Conservation (phyloP, 441 rosid genomes). For the Gossypium lobatum region DNA sequence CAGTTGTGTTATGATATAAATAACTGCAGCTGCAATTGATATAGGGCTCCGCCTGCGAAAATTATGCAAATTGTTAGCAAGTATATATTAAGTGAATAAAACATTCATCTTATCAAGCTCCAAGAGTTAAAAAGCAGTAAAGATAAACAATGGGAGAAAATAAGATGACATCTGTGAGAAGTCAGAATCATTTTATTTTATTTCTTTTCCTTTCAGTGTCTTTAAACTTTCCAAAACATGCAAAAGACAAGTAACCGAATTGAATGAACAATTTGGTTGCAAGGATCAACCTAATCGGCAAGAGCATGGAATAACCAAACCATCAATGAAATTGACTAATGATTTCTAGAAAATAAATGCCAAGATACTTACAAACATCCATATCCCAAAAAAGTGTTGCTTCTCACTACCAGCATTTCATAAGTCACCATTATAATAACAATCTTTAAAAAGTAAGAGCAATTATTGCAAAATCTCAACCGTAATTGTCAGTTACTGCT, state of each 20-base stretch:
- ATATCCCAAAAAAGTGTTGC: not conserved
- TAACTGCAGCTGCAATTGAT: slow-evolving; percentile 92
- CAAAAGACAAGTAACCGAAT: not conserved
- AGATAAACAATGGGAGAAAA: not conserved
- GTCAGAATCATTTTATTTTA: not conserved
- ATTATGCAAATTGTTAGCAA: not conserved
- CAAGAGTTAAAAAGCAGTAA: not conserved
- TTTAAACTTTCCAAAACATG: not conserved
- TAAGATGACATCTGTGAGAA: not conserved
- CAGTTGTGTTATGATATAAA: slow-evolving; percentile 84
- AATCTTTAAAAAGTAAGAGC: not conserved
- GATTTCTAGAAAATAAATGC: not conserved
- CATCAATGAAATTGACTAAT: not conserved
- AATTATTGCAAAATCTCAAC: not conserved
- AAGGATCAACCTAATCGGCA: not conserved
- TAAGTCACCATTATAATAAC: not conserved
- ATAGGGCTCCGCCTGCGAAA: slow-evolving; percentile 90
- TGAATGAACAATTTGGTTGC: not conserved
- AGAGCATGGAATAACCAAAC: not conserved
- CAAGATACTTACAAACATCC: not conserved
- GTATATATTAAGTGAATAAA: not conserved
- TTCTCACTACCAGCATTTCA: not conserved
- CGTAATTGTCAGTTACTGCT: not conserved
- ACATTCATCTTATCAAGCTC: not conserved
- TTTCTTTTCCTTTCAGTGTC: not conserved